Base-by-base conservation (phyloP, 2,329 filamentous ascomycete genomes). In the Fusarium sp. region DNA sequence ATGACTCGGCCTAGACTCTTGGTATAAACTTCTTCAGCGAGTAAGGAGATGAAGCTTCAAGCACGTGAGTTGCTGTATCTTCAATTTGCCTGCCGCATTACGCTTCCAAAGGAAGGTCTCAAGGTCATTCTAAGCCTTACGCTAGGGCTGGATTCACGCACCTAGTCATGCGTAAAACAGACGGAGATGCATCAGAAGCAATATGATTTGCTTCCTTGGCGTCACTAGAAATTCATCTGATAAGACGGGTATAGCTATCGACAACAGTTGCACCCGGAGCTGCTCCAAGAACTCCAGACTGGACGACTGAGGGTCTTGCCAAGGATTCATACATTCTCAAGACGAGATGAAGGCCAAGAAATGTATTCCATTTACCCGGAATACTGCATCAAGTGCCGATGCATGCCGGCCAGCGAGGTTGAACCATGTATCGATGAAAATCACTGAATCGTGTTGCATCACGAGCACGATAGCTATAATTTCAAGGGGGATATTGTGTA, bases 31-130 rank as follows among this genome's bases (percentile, higher is more conserved):
- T 37, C 5, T 10, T 11, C 31, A 10, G 8, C 16, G 31, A 37
- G 31, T 37, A 18, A 37, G 5, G 5, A 3, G 11, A 18, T 18
- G 6, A 37, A 1, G 6, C 5, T 37, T 11, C 5, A 5, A 2
- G 5, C 34, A 37, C 34, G 3, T n/a, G 34, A 37, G 9, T 6
- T 11, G 7, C 2, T 6, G 31, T n/a, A 3, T 37, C 5, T 11
- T n/a, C 16, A 18, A 2, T 11, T 37, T 37, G 16, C 16, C 34
- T 37, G 16, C 34, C 16, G 34, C 9, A 4, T 6, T 18, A 11
- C 9, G 1, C 5, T 37, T 10, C 3, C 0, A 18, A 11, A 18
- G 3, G 18, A 10, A 9, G 9, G 9, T 2, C 5, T 4, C 10
- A n/a, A 37, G 2, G 18, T 5, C 16, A 6, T 37, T 1, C 31